Evolutionary conservation across 208 protist genomes (phyloP), one percentile per base, ranked within the genome.

Genomic region (Paratrypanosoma confusum): DNA sequence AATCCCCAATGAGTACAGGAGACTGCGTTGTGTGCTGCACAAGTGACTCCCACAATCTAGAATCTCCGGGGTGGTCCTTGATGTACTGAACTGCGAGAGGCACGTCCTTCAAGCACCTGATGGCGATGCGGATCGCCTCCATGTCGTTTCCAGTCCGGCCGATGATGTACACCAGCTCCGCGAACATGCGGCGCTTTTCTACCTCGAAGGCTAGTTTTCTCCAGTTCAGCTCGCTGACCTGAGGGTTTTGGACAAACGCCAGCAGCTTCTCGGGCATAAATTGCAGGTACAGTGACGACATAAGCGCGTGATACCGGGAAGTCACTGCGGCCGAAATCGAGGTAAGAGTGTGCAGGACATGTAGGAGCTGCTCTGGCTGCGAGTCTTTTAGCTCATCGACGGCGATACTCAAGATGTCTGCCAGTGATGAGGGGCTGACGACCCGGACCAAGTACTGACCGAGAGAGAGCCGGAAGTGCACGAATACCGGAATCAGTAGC

Each of bases 1-100:
- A 47, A 31, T 62, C 46, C 21, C 46, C 55, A 40, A 62, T 54
- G 46, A 62, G 55, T 28, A 49, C 17, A 18, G 55, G 55, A 43
- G 44, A 54, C 37, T 62, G 55, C 41, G 54, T 48, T 10, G 54
- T 46, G 49, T 62, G 50, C 27, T 14, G 7, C 21, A 56, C 31
- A 37, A 55, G 17, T 13, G 40, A 26, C 32, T 48, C 33, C 55
- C 37, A 55, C 14, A 62, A 32, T 25, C 23, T 31, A 24, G 4
- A 38, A 35, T 53, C 47, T 26, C 33, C 23, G 29, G 18, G 22
- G 36, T 44, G 33, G 43, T 53, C 45, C 17, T 48, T 39, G 14
- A 62, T 45, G 24, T 54, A 62, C 21, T 55, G 38, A 21, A 62
- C 34, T 8, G 44, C 55, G 7, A 53, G 17, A 28, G 45, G 18